Base-by-base conservation (phyloP, 2,329 filamentous ascomycete species). In the Ophiognomonia clavigignenti-juglandacearum region DNA sequence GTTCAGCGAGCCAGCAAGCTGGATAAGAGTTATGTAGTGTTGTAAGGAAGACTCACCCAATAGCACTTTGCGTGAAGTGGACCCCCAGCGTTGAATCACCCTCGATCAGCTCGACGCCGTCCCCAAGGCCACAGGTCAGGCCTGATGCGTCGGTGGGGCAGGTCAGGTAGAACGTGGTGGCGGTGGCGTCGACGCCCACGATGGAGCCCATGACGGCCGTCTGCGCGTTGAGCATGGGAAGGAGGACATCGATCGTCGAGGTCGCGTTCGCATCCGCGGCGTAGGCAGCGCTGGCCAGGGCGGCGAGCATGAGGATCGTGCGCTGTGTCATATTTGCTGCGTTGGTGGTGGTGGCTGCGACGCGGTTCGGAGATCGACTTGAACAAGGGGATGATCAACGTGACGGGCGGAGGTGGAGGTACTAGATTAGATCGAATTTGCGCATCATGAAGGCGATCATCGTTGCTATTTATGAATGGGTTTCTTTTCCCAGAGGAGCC, bases 121-220 rank as follows among this genome's bases (percentile, higher is more conserved):
- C 43, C 1, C 41, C 54, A 4, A 57, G 47, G 8, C 55, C 53
- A 38, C 57, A 57, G 6, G 60, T 53, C 10, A 41, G 26, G n/a
- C 26, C 16, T 34, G 32, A 18, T n/a, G 42, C 43, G 39, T 39
- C 50, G 23, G 50, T 52, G 0, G 58, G 56, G 53, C 58, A 61
- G 20, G 32, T 29, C 19, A 61, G 19, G 23, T 42, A 37, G 44
- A 54, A 60, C 3, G 51, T 41, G 2, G 60, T 59, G 8, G 56
- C 55, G 11, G 52, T 56, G 13, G 57, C 45, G 24, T 42, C 52
- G n/a, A 50, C 58, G 18, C 47, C 47, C 50, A 61, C 48, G 32
- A 61, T 53, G 2, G 57, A 61, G 16, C 48, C 60, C 29, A 52
- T 45, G 20, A 61, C 45, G 10, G 29, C 29, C 2, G 45, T 38